Base-by-base conservation (phyloP, 2,329 filamentous ascomycete genomes). In the Paramyrothecium sp. region DNA sequence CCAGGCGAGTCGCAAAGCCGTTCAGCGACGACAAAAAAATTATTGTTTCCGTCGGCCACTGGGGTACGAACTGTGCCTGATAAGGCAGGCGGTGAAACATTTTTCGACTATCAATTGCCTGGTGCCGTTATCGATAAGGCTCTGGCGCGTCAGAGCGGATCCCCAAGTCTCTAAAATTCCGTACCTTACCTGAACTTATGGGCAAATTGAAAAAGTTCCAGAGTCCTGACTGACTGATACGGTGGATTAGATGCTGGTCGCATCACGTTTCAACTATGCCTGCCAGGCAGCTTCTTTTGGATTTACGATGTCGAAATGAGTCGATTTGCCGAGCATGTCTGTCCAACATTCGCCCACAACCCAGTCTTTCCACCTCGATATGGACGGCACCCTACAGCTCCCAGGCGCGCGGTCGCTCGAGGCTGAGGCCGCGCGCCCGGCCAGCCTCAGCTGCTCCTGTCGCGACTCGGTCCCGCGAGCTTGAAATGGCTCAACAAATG, bases 261-360 rank as follows among this genome's bases (percentile, higher is more conserved):
- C 46, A 48, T 50, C 57, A 54, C 53, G 53, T 53, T 23, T 49
- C 60, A 60, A 72, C 56, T 30, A 75, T 75, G 73, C 66, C 73
- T 60, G 67, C 70, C 63, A 67, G 73, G 62, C 68, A 72, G 54
- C 66, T 70, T 38, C 60, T 75, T 56, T 61, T 69, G 57, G 73
- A 76, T 58, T 63, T 76, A 19, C 58, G 63, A 61, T 68, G 67
- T 63, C 71, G 67, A 51, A 73, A 71, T 55, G 66, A 69, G 41
- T 66, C 68, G 10, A 68, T 78, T 51, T 78, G 75, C 56, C 72
- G 70, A 38, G 70, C 73, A 48, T 78, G 75, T 62, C 65, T 73
- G 46, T 58, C 67, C 22, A 61, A 62, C 50, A 63, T 75, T 38
- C 66, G 67, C 50, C 70, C 65, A 20, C 64, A 62, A 49, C 65